A percentile compares a stretch with the other conserved stretches of the same genome.
phyloP scores from a whole-genome alignment of 805 yeast genomes.

The Maudiozyma barnettii region DNA sequence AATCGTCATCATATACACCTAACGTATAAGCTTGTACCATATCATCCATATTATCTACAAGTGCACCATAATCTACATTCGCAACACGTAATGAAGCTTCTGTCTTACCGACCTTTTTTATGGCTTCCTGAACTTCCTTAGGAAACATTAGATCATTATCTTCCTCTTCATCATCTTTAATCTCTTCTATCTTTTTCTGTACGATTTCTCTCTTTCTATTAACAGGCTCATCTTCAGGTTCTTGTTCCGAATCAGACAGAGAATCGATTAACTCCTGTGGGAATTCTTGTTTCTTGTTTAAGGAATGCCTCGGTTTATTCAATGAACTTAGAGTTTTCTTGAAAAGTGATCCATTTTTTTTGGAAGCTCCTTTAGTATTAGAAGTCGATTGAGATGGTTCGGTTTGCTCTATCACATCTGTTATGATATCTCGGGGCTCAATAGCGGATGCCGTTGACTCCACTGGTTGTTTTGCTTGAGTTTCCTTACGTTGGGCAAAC shows the following conservation, averaged over 20 bases:
- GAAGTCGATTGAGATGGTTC: too few species aligned
- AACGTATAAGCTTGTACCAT: constrained; percentile 53
- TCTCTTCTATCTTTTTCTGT: constrained; percentile 2
- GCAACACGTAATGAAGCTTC: constrained; percentile 14
- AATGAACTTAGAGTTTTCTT: constrained; percentile 7
- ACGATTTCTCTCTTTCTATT: background rate
- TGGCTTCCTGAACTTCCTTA: constrained; percentile 6
- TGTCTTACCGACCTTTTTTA: constrained; percentile 4
- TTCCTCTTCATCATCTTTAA: background rate
- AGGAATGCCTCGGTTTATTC: background rate
- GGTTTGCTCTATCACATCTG: constrained; percentile 1
- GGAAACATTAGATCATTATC: constrained; percentile 8
- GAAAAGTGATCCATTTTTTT: background rate
- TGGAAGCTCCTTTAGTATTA: constrained; percentile 2
- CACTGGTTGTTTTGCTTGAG: background rate
- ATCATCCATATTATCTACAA: constrained; percentile 41
- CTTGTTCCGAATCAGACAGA: constrained; percentile 1
- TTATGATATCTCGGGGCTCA: background rate
- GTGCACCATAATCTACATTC: constrained; percentile 32
- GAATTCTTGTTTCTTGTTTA: background rate
- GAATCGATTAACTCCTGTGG: constrained; percentile 8
- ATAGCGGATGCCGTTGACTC: background rate
- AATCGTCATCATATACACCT: constrained; percentile 55
- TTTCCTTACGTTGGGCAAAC: background rate
- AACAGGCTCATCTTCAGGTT: constrained; percentile 1